Base-by-base conservation (phyloP, 75 land plant genomes). In the Pinus albicaulis region DNA sequence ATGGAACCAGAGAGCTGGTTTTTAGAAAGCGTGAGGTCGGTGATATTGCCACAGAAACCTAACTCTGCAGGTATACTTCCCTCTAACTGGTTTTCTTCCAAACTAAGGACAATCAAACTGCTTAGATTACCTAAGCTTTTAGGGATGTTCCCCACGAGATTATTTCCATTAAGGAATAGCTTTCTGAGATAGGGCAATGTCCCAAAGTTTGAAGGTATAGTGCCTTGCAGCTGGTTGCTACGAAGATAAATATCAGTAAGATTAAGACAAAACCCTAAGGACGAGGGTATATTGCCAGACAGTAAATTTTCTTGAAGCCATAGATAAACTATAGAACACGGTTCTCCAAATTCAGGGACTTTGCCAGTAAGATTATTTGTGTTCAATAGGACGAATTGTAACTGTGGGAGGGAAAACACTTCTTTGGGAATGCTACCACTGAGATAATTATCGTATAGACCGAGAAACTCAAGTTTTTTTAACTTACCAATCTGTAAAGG, bases 301-400 rank as follows among this genome's bases (percentile, higher is more conserved):
- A 82, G 66, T 36, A 15, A 16, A 64, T 81, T 81, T 7, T 77
- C 79, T 55, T 60, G 61, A 57, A 73, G 57, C 71, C 53, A 72
- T 25, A 81, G 13, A 34, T n/a, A 23, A 1, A 52, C 22, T 26
- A 77, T 52, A 15, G 70, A 38, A 72, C 83, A 81, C 3, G 25
- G 38, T 28, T 64, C 20, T 23, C 58, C 59, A 59, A 81, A 77
- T 28, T 61, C 64, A 7, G 86, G 86, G 26, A 87, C 69, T 7
- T 28, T 11, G 7, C 84, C 84, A 10, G 84, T 69, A 28, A 87
- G 75, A 15, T 77, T 82, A 65, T 88, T 88, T 17, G 73, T 78
- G 36, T 77, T 60, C 57, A 87, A 24, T 2, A 63, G 41, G 15
- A 87, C 69, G 58, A 13, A 55, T 28, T 76, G 62, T 55, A 87